These are phyloP conservation scores for Penicillium sp. DNA, from an alignment of 2,329 filamentous ascomycete genomes.

Conservation along the genomic window DNA sequence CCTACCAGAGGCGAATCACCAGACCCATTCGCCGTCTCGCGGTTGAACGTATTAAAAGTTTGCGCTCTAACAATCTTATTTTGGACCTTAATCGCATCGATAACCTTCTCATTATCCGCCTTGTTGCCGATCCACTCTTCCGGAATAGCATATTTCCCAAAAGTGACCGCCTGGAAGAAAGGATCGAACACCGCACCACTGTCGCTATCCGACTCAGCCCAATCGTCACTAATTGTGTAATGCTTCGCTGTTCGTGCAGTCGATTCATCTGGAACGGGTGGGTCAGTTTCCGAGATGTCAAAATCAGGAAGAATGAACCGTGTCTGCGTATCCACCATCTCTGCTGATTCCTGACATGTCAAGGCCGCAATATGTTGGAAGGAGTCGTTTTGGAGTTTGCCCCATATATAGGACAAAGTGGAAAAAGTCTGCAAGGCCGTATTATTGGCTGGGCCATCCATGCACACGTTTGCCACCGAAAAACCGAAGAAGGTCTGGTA, in stretches of 20 bases:
- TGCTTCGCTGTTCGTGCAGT: neutral
- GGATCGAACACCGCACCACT: neutral
- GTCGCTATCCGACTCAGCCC: neutral
- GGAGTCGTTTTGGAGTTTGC: neutral
- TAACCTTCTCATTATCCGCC: neutral
- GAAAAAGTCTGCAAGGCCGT: too few relatives aligned
- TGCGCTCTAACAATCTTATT: constrained; percentile 9
- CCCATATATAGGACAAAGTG: constrained; percentile 8
- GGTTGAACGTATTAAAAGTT: constrained; percentile 5
- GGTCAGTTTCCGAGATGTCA: neutral
- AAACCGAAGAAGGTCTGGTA: neutral
- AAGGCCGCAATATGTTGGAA: constrained; percentile 2
- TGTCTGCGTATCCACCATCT: constrained; percentile 2
- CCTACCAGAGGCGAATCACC: neutral
- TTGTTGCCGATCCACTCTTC: neutral
- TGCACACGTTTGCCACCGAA: neutral
- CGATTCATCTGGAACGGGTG: constrained; percentile 6
- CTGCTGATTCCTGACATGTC: constrained; percentile 7
- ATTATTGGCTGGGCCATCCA: too few relatives aligned
- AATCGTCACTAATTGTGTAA: neutral
- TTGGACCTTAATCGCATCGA: constrained; percentile 7
- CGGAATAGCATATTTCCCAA: constrained; percentile 9
- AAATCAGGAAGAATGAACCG: constrained; percentile 6
- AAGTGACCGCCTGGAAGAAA: constrained; percentile 7
- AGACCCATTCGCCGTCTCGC: neutral